Percentiles rank a stretch among this genome's conserved stretches.
phyloP scores from a whole-genome alignment of 2,329 filamentous ascomycete species.

The Verticillium alfalfae region DNA sequence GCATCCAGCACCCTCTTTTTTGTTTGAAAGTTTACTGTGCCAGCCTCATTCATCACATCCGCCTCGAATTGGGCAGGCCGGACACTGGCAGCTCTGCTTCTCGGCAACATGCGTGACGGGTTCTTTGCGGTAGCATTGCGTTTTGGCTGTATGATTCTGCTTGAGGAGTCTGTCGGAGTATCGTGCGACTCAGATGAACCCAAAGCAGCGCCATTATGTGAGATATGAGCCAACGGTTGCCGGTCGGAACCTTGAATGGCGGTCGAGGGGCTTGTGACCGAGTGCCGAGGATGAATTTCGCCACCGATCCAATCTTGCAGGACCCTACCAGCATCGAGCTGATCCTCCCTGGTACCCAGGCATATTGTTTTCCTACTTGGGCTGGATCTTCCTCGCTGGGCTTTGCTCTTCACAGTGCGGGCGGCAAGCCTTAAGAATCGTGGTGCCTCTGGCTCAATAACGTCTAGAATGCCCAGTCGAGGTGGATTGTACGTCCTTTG shows the following conservation, averaged over 20 bases:
- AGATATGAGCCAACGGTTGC: not conserved
- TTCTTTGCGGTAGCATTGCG: not conserved
- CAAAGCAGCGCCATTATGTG: not conserved
- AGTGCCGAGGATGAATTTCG: slow-evolving; percentile 37
- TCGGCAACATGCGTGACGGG: too few species aligned
- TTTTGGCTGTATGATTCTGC: not conserved
- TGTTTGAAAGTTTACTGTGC: slow-evolving; percentile 36
- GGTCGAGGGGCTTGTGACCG: not conserved
- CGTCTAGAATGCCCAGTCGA: slow-evolving; percentile 55
- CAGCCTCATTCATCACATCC: slow-evolving; percentile 26
- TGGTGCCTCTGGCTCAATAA: slow-evolving; percentile 47
- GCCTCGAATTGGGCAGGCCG: slow-evolving; percentile 52
- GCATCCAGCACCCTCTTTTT: slow-evolving; percentile 51
- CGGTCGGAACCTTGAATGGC: not conserved
- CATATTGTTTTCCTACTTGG: slow-evolving; percentile 52
- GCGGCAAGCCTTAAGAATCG: slow-evolving; percentile 57
- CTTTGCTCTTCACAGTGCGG: slow-evolving; percentile 43
- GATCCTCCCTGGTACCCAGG: slow-evolving; percentile 56
- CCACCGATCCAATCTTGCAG: slow-evolving; percentile 53
- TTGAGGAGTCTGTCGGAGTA: too few species aligned
- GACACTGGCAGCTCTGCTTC: not conserved
- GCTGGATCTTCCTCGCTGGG: slow-evolving; percentile 47
- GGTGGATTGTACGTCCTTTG: slow-evolving; percentile 20
- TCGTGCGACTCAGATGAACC: not conserved
- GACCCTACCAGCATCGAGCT: slow-evolving; percentile 48